Percentiles rank a stretch among this genome's conserved stretches.
These are phyloP conservation scores for Aspergillus tamarii DNA, from an alignment of 2,329 filamentous ascomycete genomes.

Conservation along the genomic window DNA sequence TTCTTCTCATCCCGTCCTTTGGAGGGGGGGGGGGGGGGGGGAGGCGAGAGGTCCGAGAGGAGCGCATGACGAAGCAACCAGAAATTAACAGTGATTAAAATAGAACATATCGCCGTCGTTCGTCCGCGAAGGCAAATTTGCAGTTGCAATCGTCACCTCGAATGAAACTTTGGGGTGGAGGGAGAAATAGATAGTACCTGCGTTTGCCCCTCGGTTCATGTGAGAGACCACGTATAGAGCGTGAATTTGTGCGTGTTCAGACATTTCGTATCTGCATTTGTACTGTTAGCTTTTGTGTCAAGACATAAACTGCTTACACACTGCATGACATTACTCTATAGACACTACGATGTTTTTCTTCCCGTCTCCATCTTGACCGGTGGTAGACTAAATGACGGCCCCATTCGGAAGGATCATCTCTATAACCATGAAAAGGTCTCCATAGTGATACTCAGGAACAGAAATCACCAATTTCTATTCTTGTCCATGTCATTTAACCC, in stretches of 20 bases:
- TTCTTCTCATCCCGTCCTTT: slow-evolving; percentile 3
- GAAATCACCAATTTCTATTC: not conserved
- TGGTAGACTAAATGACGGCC: not conserved
- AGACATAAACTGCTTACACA: no score
- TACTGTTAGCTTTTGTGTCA: not conserved
- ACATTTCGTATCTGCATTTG: not conserved
- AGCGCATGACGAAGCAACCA: slow-evolving; percentile 10
- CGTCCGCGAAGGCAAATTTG: not conserved
- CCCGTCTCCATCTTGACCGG: not conserved
- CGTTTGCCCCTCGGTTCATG: slow-evolving; percentile 14
- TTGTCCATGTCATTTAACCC: not conserved
- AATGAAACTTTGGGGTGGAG: not conserved
- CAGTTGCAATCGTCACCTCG: not conserved
- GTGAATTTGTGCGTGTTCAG: not conserved
- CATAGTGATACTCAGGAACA: slow-evolving; percentile 9
- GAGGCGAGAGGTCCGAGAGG: not conserved
- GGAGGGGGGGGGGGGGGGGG: no score
- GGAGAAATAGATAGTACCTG: not conserved
- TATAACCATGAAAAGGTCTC: not conserved
- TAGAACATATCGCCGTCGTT: not conserved
- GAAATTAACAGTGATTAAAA: slow-evolving; percentile 8
- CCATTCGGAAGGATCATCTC: slow-evolving; percentile 4
- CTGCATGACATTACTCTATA: not conserved
- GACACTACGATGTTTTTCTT: not conserved
- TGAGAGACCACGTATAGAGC: slow-evolving; percentile 9